A percentile compares a stretch with the other conserved stretches of the same genome.
These are phyloP conservation scores for Eucalyptus erythrocorys DNA, from an alignment of 345 rosid species.

Conservation along the genomic window DNA sequence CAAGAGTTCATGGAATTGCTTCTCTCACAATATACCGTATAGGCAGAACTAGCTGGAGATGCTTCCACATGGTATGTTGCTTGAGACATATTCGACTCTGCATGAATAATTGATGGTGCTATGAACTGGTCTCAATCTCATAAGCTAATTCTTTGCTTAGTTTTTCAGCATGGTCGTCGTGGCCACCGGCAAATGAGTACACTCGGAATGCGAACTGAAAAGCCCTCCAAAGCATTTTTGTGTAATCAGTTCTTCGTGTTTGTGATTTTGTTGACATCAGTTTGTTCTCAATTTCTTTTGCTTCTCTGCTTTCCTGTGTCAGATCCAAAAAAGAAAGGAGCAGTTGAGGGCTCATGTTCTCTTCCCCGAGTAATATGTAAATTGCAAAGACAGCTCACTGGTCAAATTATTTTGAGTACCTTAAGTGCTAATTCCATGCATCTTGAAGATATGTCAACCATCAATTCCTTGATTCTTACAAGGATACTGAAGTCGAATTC, in stretches of 20 bases:
- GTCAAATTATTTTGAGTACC: constrained; percentile 17
- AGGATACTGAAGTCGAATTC: constrained; percentile 69
- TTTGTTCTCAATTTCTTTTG: constrained; percentile 23
- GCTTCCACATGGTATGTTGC: neutral
- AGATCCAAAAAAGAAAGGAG: neutral
- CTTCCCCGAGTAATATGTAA: neutral
- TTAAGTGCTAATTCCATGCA: constrained; percentile 83
- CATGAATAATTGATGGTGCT: neutral
- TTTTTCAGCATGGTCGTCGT: constrained; percentile 77
- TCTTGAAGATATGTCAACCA: constrained; percentile 86
- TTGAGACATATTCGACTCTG: neutral
- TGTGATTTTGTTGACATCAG: constrained; percentile 10
- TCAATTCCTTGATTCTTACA: constrained; percentile 65
- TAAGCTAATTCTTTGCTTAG: constrained; percentile 76
- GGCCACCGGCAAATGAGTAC: constrained; percentile 90
- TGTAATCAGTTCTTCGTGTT: constrained; percentile 12
- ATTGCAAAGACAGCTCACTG: neutral
- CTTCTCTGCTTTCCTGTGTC: constrained; percentile 57
- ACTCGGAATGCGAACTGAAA: constrained; percentile 88
- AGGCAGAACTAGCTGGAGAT: neutral
- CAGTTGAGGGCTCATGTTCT: neutral
- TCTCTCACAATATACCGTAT: neutral
- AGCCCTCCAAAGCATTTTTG: constrained; percentile 77
- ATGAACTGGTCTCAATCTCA: constrained; percentile 41
- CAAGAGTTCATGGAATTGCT: neutral